phyloP scores from a whole-genome alignment of 1,139 yeast species.

The Taphrina flavorubra region DNA sequence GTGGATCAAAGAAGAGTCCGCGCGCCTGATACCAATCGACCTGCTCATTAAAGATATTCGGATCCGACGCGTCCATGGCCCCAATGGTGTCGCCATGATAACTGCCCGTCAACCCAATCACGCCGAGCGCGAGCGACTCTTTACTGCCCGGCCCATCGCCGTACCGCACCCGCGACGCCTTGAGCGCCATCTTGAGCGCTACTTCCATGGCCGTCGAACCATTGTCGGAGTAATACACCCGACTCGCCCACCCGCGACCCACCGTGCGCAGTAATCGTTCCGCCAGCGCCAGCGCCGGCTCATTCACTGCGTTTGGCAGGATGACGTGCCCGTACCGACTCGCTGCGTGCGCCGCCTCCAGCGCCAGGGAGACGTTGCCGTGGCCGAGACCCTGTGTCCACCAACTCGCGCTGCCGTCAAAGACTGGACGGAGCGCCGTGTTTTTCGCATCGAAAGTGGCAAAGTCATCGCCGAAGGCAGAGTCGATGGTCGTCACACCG shows the following conservation, averaged over 20 bases:
- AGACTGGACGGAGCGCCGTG: constrained; percentile 44
- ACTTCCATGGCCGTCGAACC: constrained; percentile 51
- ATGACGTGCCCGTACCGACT: constrained; percentile 50
- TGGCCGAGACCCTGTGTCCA: constrained; percentile 51
- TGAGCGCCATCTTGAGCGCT: constrained; percentile 50
- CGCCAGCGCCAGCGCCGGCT: constrained; percentile 49
- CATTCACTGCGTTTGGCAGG: constrained; percentile 48
- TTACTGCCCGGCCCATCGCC: constrained; percentile 39
- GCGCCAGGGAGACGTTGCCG: constrained; percentile 48
- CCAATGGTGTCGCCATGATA: constrained; percentile 51
- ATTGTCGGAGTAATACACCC: constrained; percentile 50
- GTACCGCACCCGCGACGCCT: constrained; percentile 47
- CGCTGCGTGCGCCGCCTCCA: constrained; percentile 49
- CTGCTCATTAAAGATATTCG: constrained; percentile 48
- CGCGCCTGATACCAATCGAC: constrained; percentile 49
- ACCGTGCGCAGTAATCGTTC: constrained; percentile 45
- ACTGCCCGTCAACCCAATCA: constrained; percentile 49
- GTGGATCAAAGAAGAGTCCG: constrained; percentile 50
- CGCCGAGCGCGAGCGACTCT: constrained; percentile 45
- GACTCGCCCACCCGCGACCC: constrained; percentile 46
- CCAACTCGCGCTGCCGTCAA: constrained; percentile 51
- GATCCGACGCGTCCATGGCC: constrained; percentile 50
- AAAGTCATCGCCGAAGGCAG: constrained; percentile 49
- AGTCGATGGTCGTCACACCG: constrained; percentile 48
- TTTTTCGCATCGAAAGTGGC: constrained; percentile 39